Base-by-base conservation (phyloP, 371 early-diverging fungal species). In the Entomophthora muscae region DNA sequence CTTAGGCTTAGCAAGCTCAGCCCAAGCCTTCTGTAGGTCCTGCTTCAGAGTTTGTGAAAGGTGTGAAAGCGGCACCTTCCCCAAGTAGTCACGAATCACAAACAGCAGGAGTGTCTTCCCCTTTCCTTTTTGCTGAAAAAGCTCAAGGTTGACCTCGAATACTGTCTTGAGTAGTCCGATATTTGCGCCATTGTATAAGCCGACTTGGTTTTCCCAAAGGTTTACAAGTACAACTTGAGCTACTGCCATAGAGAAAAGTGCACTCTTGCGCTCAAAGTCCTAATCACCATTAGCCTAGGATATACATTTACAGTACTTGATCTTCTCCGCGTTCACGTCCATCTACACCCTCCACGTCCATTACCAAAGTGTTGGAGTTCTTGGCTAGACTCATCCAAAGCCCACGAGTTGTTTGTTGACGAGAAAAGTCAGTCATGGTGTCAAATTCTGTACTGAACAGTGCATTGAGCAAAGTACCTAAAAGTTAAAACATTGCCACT, bases 281-380 rank as follows among this genome's bases (percentile, higher is more conserved):
- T 85, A 60, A n/a, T 60, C 1, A 21, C 23, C n/a, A 53, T 55
- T 17, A 55, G 26, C 2, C 10, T 27, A 3, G 3, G n/a, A 32
- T 10, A 26, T 24, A 30, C 21, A 7, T 21, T 32, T 27, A 53
- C 23, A 32, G n/a, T 73, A 82, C 83, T 75, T 95, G 95, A 69
- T 98, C 91, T 74, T 98, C 98, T 62, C 98, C 97, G 57, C 93
- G 86, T 70, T 97, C 98, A 57, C 98, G 85, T 53, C 98, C 98
- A 70, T 98, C 98, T 1, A 95, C 95, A 56, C 98, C 98, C 70
- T 98, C 98, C 2, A 98, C 98, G 73, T 98, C 98, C 83, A 96
- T 82, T 54, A 98, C 88, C 31, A 98, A 77, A 21, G 92, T 81
- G 66, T 83, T 82, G 84, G 83, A 84, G 29, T 82, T 80, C 61